Evolutionary conservation across 2,329 filamentous ascomycete genomes (phyloP).

Genomic region (Scytalidium lignicola): DNA sequence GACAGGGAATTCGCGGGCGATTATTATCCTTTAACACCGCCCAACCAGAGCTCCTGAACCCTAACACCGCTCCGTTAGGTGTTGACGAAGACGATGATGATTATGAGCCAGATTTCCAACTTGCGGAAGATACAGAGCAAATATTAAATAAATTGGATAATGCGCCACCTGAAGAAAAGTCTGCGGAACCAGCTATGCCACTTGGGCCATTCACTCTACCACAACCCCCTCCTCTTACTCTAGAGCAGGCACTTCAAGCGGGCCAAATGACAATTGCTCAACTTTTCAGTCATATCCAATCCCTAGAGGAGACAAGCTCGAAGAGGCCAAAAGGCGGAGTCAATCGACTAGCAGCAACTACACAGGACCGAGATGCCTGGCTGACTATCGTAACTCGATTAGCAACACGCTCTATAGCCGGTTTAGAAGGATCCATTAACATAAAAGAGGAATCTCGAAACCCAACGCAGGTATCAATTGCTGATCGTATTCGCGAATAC

Average conservation of each 20-base stretch:
- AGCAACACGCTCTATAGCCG: slow-evolving; percentile 71
- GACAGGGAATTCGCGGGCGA: slow-evolving; percentile 47
- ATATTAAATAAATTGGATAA: slow-evolving; percentile 72
- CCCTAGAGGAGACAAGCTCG: slow-evolving; percentile 60
- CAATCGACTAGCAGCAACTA: slow-evolving; percentile 76
- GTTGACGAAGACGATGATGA: slow-evolving; percentile 82
- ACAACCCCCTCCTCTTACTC: slow-evolving; percentile 66
- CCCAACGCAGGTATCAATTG: slow-evolving; percentile 42
- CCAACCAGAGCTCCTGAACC: slow-evolving; percentile 36
- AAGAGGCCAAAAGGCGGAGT: slow-evolving; percentile 68
- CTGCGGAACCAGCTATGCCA: slow-evolving; percentile 42
- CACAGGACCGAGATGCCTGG: slow-evolving; percentile 85
- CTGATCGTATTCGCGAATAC: slow-evolving; percentile 69
- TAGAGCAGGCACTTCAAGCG: slow-evolving; percentile 66
- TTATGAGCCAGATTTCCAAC: slow-evolving; percentile 81
- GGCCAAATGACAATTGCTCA: slow-evolving; percentile 70
- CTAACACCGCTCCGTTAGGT: slow-evolving; percentile 55
- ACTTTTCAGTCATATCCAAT: slow-evolving; percentile 72
- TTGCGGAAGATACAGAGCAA: slow-evolving; percentile 69
- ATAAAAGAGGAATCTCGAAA: slow-evolving; percentile 52
- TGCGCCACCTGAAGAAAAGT: slow-evolving; percentile 52
- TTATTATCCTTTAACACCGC: slow-evolving; percentile 26
- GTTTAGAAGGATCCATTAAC: slow-evolving; percentile 52
- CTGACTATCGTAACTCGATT: slow-evolving; percentile 80
- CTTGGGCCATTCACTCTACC: slow-evolving; percentile 75